phyloP scores from a whole-genome alignment of 495 filamentous ascomycete species.

The Bryoglossum gracile region DNA sequence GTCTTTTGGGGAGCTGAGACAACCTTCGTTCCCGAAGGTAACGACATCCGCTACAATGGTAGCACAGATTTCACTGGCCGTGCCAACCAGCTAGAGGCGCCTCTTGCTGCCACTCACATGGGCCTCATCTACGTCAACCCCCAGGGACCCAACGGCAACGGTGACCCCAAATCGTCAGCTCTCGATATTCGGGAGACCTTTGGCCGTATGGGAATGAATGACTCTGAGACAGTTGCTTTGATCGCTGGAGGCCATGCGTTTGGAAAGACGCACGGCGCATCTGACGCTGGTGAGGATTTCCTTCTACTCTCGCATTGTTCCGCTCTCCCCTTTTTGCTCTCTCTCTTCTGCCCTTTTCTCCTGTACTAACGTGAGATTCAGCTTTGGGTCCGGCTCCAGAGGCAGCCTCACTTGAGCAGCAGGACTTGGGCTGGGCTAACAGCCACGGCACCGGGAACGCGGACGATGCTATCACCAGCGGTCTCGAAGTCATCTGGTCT shows the following conservation, averaged over 20 bases:
- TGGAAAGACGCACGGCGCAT: slow-evolving; percentile 17
- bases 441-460: slow-evolving; percentile 13
- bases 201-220: slow-evolving; percentile 18
- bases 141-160: slow-evolving; percentile 16
- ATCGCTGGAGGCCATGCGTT: slow-evolving; percentile 18
- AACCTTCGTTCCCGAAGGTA: slow-evolving; percentile 14
- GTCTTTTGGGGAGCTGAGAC: slow-evolving; percentile 18
- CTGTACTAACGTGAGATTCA: neutral
- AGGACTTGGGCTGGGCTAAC: slow-evolving; percentile 18
- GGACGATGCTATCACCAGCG: slow-evolving; percentile 14
- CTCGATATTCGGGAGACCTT: slow-evolving; percentile 13
- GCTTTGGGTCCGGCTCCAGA: slow-evolving; percentile 13
- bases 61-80: slow-evolving; percentile 11
- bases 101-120: slow-evolving; percentile 18
- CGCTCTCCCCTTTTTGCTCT: no score
- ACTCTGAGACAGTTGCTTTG: slow-evolving; percentile 16
- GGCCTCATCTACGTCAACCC: slow-evolving; percentile 19
- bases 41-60: slow-evolving; percentile 17
- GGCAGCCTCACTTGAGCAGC: slow-evolving; percentile 7
- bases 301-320: no score
- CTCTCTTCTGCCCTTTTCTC: no score
- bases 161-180: slow-evolving; percentile 11
- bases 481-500: slow-evolving; percentile 17
- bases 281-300: slow-evolving; percentile 9
- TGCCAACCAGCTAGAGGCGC: slow-evolving; percentile 5